phyloP scores from a whole-genome alignment of 371 early-diverging fungal species.

The Gilbertella persicaria region DNA sequence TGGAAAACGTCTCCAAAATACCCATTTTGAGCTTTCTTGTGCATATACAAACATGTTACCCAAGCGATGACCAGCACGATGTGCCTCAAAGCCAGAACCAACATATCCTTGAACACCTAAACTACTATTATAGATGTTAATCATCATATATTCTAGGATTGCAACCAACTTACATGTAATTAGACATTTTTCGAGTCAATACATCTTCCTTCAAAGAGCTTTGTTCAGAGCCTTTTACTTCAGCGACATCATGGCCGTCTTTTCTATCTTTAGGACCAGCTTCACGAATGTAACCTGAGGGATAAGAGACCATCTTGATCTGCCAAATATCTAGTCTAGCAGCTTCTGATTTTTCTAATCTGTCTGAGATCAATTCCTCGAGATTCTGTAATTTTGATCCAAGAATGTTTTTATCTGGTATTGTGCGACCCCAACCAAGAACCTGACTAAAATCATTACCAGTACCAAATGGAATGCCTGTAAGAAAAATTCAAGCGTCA shows the following conservation, averaged over 20 bases:
- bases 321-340: slow-evolving; percentile 65
- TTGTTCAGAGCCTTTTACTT: slow-evolving; percentile 11
- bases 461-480: slow-evolving; percentile 67
- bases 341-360: slow-evolving; percentile 55
- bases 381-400: slow-evolving; percentile 47
- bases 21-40: slow-evolving; percentile 59
- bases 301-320: slow-evolving; percentile 46
- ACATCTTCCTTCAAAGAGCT: slow-evolving; percentile 14
- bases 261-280: slow-evolving; percentile 42
- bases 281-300: slow-evolving; percentile 48
- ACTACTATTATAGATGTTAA: slow-evolving; percentile 4
- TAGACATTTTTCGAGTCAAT: slow-evolving; percentile 55
- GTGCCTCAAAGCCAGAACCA: slow-evolving; percentile 62
- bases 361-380: slow-evolving; percentile 44
- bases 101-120: slow-evolving; percentile 69
- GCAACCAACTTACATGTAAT: slow-evolving; percentile 41
- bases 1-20: slow-evolving; percentile 55
- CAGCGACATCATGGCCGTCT: slow-evolving; percentile 27
- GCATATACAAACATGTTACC: slow-evolving; percentile 58
- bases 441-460: slow-evolving; percentile 70
- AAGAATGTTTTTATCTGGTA: slow-evolving; percentile 43
- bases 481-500: slow-evolving; percentile 29
- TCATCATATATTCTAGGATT: slow-evolving; percentile 17
- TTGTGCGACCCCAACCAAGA: slow-evolving; percentile 67
- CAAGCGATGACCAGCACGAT: slow-evolving; percentile 54